phyloP scores from a whole-genome alignment of 768 basidiomycete genomes.

The Kwoniella sp. region DNA sequence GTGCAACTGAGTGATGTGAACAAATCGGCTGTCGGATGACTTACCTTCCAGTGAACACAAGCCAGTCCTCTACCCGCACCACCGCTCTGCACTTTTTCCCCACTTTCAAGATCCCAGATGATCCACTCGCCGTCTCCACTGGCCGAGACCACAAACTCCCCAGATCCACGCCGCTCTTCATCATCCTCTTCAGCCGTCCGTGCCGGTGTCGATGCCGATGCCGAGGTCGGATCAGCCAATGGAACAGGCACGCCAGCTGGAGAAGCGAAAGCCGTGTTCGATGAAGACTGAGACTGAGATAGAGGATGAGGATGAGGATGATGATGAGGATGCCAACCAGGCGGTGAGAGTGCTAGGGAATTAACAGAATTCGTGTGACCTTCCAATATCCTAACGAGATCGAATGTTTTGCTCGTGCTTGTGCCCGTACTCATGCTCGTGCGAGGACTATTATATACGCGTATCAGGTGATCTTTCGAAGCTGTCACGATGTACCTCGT shows the following conservation, averaged over 20 bases:
- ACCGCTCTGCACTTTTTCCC: slow-evolving; percentile 12
- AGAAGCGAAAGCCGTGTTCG: too few relatives aligned
- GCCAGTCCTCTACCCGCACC: slow-evolving; percentile 30
- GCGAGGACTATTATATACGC: slow-evolving; percentile 17
- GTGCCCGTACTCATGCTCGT: too few relatives aligned
- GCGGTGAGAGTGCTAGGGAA: slow-evolving; percentile 23
- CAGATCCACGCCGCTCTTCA: neutral
- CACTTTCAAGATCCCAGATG: slow-evolving; percentile 31
- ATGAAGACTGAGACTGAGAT: too few relatives aligned
- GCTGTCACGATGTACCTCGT: slow-evolving; percentile 21
- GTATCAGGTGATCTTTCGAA: slow-evolving; percentile 35
- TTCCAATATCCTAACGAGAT: slow-evolving; percentile 8
- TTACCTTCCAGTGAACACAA: slow-evolving; percentile 42
- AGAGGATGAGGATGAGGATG: too few relatives aligned
- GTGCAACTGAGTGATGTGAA: too few relatives aligned
- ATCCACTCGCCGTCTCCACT: slow-evolving; percentile 35
- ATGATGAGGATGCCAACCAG: neutral
- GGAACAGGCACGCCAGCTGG: too few relatives aligned
- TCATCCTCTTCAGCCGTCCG: too few relatives aligned
- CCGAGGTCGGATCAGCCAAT: too few relatives aligned
- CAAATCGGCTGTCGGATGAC: too few relatives aligned
- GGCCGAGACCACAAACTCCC: slow-evolving; percentile 24
- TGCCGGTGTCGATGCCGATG: too few relatives aligned
- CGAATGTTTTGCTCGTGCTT: slow-evolving; percentile 3
- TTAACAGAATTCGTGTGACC: slow-evolving; percentile 36